Conservation (phyloP, 2,329 filamentous ascomycete genomes). For the Apiospora phragmitis region DNA sequence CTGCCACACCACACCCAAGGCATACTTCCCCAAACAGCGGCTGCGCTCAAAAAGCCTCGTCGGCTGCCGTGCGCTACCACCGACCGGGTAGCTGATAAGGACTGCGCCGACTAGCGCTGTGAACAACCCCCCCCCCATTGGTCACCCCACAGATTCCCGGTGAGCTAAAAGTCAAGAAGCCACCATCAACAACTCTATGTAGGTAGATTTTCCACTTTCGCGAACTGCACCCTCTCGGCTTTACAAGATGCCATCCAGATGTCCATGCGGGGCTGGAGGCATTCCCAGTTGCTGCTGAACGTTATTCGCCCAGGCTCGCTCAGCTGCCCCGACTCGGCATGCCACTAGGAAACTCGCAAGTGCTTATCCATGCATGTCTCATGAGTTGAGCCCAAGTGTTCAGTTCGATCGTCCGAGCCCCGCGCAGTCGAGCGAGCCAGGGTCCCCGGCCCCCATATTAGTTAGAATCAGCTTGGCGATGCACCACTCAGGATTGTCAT, state of each 20-base stretch:
- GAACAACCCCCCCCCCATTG: background rate
- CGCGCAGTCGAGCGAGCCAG: background rate
- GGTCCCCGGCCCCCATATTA: background rate
- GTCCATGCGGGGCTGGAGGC: background rate
- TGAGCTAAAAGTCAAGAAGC: background rate
- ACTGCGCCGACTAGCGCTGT: background rate
- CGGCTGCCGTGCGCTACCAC: background rate
- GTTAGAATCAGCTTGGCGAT: conserved; percentile 1
- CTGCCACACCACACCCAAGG: background rate
- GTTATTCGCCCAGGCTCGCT: background rate
- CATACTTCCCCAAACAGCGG: background rate
- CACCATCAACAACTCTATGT: background rate
- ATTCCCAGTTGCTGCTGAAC: background rate
- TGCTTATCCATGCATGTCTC: background rate
- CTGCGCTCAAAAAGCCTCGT: background rate
- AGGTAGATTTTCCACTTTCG: background rate
- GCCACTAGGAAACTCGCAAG: background rate
- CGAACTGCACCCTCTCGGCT: background rate
- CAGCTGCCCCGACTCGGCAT: background rate
- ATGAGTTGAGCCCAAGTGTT: background rate
- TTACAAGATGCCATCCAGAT: background rate
- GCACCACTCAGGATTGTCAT: background rate
- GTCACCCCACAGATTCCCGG: background rate
- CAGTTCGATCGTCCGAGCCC: background rate
- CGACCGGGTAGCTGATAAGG: background rate